Evolutionary conservation across 352 stramenopile species (phyloP).

Genomic region (Globisporangium cederbergense): DNA sequence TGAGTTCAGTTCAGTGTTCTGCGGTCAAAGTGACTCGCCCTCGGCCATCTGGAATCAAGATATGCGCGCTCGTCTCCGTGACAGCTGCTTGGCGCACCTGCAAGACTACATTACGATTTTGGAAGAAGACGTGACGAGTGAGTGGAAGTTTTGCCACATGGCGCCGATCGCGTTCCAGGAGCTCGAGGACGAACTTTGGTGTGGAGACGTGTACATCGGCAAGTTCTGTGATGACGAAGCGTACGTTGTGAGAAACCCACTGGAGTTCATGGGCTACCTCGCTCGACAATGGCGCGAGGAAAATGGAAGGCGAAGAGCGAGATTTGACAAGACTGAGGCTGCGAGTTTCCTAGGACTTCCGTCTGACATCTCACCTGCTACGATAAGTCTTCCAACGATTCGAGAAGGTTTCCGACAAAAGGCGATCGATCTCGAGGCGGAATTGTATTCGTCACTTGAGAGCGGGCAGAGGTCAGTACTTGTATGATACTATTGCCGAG

Average conservation of each 20-base stretch:
- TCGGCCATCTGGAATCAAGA: slow-evolving; percentile 93
- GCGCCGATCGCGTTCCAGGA: slow-evolving; percentile 88
- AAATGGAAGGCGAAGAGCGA: slow-evolving; percentile 25
- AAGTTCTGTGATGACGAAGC: slow-evolving; percentile 89
- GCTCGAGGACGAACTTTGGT: slow-evolving; percentile 91
- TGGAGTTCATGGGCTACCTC: slow-evolving; percentile 84
- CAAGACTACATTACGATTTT: slow-evolving; percentile 88
- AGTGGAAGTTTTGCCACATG: slow-evolving; percentile 92
- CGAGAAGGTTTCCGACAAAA: slow-evolving; percentile 58
- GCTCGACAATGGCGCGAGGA: slow-evolving; percentile 82
- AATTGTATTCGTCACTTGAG: slow-evolving; percentile 23
- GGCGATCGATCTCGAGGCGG: slow-evolving; percentile 31
- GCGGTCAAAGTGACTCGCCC: slow-evolving; percentile 78
- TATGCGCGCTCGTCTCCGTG: slow-evolving; percentile 89
- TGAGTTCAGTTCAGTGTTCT: slow-evolving; percentile 89
- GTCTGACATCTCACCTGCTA: slow-evolving; percentile 8
- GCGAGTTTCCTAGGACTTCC: slow-evolving; percentile 33
- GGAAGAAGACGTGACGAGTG: slow-evolving; percentile 80
- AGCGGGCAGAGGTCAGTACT: slow-evolving; percentile 40
- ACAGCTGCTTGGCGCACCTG: slow-evolving; percentile 89
- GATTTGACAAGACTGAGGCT: slow-evolving; percentile 38
- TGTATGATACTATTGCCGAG: neutral
- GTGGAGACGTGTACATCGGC: slow-evolving; percentile 91
- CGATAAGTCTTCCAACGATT: slow-evolving; percentile 26
- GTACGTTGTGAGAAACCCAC: slow-evolving; percentile 81